A percentile compares a stretch with the other conserved stretches of the same genome.
Evolutionary conservation across 73 alveolate genomes (phyloP).

Genomic region (Breviolum minutum): DNA sequence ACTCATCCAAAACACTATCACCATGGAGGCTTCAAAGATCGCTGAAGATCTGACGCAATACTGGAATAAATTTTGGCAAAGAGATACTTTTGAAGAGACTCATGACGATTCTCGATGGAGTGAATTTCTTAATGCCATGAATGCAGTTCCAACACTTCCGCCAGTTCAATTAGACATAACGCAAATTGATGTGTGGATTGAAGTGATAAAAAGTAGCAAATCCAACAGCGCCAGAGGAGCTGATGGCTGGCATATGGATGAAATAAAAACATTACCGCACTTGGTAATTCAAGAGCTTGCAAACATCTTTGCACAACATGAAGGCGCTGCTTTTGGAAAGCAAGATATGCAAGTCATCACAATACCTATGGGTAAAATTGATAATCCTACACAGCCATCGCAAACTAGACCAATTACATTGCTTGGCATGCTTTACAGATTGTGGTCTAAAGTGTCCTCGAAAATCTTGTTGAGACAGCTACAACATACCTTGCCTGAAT

Average conservation of each 20-base stretch:
- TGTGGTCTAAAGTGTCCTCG: not conserved
- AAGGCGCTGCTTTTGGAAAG: not conserved
- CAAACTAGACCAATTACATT: not conserved
- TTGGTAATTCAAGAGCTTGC: too few relatives aligned
- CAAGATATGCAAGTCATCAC: not conserved
- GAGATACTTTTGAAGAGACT: not conserved
- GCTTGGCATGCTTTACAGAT: not conserved
- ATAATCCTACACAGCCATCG: not conserved
- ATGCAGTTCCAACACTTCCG: not conserved
- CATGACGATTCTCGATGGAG: not conserved
- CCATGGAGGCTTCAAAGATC: not conserved
- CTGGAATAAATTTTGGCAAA: not conserved
- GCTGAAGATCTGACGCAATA: not conserved
- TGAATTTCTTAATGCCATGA: not conserved
- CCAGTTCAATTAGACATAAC: not conserved
- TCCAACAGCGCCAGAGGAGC: not conserved
- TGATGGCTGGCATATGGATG: not conserved
- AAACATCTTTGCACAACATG: not conserved
- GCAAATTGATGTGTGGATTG: not conserved
- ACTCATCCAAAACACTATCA: not conserved
- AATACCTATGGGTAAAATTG: not conserved
- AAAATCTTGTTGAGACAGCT: too few relatives aligned
- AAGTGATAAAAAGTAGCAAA: not conserved
- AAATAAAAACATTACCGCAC: not conserved
- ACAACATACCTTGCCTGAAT: not conserved